Evolutionary conservation across 495 filamentous ascomycete genomes (phyloP).

Genomic region (Penicillium samsonianum): DNA sequence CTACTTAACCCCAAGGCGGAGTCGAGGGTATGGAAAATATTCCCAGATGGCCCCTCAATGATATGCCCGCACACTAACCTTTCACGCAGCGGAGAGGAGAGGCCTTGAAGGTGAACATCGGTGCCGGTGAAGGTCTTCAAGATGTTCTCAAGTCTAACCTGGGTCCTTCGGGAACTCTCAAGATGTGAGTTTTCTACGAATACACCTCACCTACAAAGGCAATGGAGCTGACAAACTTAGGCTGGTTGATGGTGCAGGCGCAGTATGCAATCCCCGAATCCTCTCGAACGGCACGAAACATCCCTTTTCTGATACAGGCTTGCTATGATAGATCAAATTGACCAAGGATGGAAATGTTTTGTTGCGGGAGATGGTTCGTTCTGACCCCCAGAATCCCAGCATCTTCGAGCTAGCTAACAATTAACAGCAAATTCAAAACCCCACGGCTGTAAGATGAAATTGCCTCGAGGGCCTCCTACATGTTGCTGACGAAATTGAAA

Average conservation of each 20-base stretch:
- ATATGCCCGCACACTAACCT: constrained; percentile 44
- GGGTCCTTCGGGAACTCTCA: constrained; percentile 90
- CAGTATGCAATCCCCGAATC: constrained; percentile 57
- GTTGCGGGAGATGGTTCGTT: constrained; percentile 87
- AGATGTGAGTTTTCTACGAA: constrained; percentile 67
- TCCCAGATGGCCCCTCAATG: constrained; percentile 28
- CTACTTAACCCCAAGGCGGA: constrained; percentile 98
- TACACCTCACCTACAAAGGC: constrained; percentile 2
- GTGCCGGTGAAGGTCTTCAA: constrained; percentile 88
- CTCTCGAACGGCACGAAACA: constrained; percentile 11
- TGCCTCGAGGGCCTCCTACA: constrained; percentile 15
- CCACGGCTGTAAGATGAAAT: constrained; percentile 67
- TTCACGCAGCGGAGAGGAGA: constrained; percentile 80
- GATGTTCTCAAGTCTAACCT: constrained; percentile 97
- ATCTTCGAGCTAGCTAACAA: constrained; percentile 37
- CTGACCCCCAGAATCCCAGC: not conserved
- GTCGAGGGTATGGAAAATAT: constrained; percentile 68
- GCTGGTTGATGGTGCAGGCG: constrained; percentile 93
- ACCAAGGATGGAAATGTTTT: constrained; percentile 99
- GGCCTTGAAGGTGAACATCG: constrained; percentile 94
- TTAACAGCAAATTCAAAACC: constrained; percentile 74
- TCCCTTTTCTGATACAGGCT: constrained; percentile 17
- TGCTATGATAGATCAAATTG: constrained; percentile 78
- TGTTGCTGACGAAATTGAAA: constrained; percentile 38
- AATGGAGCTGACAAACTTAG: constrained; percentile 50